phyloP scores from a whole-genome alignment of 441 rosid species.

The Iberis amara region DNA sequence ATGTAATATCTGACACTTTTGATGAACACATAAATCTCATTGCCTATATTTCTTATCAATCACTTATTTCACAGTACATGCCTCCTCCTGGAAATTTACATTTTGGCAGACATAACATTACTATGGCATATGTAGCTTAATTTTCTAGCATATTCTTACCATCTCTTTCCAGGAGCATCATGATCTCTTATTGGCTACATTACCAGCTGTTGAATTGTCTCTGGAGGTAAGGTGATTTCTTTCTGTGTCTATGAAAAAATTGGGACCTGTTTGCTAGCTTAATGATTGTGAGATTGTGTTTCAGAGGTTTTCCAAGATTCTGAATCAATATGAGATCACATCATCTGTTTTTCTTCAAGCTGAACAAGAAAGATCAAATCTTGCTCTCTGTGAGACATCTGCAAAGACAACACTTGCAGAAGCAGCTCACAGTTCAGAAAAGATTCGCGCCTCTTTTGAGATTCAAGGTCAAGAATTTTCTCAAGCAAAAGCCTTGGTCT shows the following conservation, averaged over 20 bases:
- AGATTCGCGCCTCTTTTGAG: slow-evolving; percentile 63
- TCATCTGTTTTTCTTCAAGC: slow-evolving; percentile 69
- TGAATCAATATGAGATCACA: slow-evolving; percentile 67
- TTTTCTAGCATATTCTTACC: slow-evolving; percentile 7
- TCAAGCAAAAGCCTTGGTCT: slow-evolving; percentile 66
- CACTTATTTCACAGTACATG: slow-evolving; percentile 5
- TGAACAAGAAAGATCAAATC: slow-evolving; percentile 87
- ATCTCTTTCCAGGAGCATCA: slow-evolving; percentile 75
- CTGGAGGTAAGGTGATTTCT: slow-evolving; percentile 64
- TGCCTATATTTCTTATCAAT: not conserved
- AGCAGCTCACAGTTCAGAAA: slow-evolving; percentile 71
- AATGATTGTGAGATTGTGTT: slow-evolving; percentile 25
- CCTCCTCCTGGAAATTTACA: slow-evolving; percentile 11
- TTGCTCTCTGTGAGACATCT: slow-evolving; percentile 72
- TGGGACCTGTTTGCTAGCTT: slow-evolving; percentile 15
- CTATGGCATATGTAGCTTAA: slow-evolving; percentile 18
- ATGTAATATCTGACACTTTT: slow-evolving; percentile 3
- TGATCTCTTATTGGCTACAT: slow-evolving; percentile 70
- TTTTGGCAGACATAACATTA: slow-evolving; percentile 2
- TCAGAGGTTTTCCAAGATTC: slow-evolving; percentile 78
- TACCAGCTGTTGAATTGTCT: slow-evolving; percentile 80
- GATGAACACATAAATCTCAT: slow-evolving; percentile 5
- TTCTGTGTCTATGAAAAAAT: slow-evolving; percentile 16
- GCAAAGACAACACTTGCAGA: slow-evolving; percentile 86
- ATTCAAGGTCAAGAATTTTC: slow-evolving; percentile 78